phyloP scores from a whole-genome alignment of 257 asterid genomes.

The Solanum corneliomulleri region DNA sequence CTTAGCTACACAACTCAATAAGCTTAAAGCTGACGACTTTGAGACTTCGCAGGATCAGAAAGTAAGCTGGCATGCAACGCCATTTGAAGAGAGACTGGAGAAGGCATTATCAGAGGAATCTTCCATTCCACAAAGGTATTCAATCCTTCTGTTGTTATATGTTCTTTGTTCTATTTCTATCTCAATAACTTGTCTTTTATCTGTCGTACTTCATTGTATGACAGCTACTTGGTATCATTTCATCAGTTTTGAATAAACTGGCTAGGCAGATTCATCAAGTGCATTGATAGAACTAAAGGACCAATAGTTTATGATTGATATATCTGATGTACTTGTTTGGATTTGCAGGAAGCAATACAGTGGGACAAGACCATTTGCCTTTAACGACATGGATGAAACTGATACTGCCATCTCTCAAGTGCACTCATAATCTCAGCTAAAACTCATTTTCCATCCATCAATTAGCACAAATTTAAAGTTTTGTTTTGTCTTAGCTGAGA shows the following conservation, averaged over 20 bases:
- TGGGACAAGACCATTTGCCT: constrained; percentile 18
- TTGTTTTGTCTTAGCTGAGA: neutral
- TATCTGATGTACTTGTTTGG: neutral
- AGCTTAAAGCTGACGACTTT: neutral
- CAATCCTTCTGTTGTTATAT: neutral
- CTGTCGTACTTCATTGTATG: neutral
- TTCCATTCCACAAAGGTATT: constrained; percentile 42
- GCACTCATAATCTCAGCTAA: constrained; percentile 16
- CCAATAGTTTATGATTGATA: neutral
- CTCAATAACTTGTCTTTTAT: neutral
- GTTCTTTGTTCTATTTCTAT: neutral
- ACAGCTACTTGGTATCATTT: neutral
- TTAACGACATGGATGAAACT: constrained; percentile 38
- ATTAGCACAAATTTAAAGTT: neutral
- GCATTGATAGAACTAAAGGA: neutral
- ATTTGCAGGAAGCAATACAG: constrained; percentile 29
- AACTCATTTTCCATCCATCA: neutral
- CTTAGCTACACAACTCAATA: neutral
- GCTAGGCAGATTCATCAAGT: neutral
- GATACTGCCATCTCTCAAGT: constrained; percentile 48
- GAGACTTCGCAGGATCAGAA: constrained; percentile 38
- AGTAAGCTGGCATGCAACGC: constrained; percentile 93
- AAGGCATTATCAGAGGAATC: constrained; percentile 86
- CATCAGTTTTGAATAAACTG: neutral
- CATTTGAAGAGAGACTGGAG: constrained; percentile 93